Evolutionary conservation across 164 flowering plant genomes (phyloP).

Genomic region (Santalum album): DNA sequence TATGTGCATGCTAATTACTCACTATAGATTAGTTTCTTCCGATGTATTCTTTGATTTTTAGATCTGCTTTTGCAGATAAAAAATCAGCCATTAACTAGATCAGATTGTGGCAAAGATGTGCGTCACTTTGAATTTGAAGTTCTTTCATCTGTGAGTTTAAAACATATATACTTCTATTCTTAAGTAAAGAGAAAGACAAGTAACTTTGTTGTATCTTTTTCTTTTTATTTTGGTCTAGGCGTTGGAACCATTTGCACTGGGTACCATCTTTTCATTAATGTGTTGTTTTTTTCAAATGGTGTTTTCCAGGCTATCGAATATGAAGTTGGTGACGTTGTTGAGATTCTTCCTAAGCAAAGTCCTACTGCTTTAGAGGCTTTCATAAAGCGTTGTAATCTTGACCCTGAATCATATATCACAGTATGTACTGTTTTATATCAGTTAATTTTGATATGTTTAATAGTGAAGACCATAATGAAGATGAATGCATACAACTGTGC

Average conservation of each 20-base stretch:
- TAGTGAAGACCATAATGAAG: too few species aligned
- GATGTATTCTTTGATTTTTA: too few species aligned
- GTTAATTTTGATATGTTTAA: not conserved
- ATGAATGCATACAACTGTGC: too few species aligned
- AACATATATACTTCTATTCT: too few species aligned
- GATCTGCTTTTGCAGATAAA: constrained; percentile 29
- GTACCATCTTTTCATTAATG: too few species aligned
- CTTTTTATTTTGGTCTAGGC: too few species aligned
- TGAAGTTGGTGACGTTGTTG: constrained; percentile 84
- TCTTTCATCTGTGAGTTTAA: constrained; percentile 59
- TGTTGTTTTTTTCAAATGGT: not conserved
- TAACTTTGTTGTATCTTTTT: too few species aligned
- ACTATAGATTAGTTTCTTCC: too few species aligned
- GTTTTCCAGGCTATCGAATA: constrained; percentile 47
- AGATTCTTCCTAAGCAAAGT: constrained; percentile 75
- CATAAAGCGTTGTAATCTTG: constrained; percentile 61
- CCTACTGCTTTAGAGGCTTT: constrained; percentile 73
- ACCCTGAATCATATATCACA: constrained; percentile 64
- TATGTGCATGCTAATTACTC: too few species aligned
- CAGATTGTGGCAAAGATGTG: constrained; percentile 60
- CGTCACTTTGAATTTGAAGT: constrained; percentile 83
- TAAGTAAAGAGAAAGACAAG: too few species aligned
- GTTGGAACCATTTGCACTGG: too few species aligned
- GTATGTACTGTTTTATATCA: constrained; percentile 27
- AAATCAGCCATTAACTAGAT: constrained; percentile 45